Conservation (phyloP, 2,329 filamentous ascomycete species). For the Trichoderma afroharzianum region DNA sequence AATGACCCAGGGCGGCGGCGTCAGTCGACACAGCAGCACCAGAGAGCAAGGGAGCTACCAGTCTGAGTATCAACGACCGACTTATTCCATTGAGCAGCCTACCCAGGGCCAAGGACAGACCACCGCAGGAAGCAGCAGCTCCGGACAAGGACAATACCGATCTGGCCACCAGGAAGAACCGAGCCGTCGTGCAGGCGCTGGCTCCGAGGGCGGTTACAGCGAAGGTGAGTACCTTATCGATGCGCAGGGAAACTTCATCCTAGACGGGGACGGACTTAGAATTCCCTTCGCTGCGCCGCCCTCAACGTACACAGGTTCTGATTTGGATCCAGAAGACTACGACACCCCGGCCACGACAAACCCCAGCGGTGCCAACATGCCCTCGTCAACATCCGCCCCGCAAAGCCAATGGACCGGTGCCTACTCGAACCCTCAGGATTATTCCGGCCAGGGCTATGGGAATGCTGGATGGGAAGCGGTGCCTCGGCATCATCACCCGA, state of each 20-base stretch:
- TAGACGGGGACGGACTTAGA: slow-evolving; percentile 58
- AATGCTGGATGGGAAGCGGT: slow-evolving; percentile 72
- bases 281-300: slow-evolving; percentile 50
- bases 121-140: slow-evolving; percentile 25
- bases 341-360: slow-evolving; percentile 49
- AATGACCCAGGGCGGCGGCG: slow-evolving; percentile 63
- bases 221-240: slow-evolving; percentile 71
- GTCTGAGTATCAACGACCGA: slow-evolving; percentile 30
- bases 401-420: slow-evolving; percentile 40
- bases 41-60: slow-evolving; percentile 35
- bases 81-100: slow-evolving; percentile 36
- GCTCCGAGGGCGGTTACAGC: slow-evolving; percentile 60
- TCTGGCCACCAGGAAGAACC: slow-evolving; percentile 23
- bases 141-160: slow-evolving; percentile 25
- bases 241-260: slow-evolving; percentile 56
- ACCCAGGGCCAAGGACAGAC: slow-evolving; percentile 38
- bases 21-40: slow-evolving; percentile 50
- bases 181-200: slow-evolving; percentile 24
- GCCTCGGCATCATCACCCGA: slow-evolving; percentile 81
- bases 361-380: slow-evolving; percentile 32
- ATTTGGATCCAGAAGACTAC: slow-evolving; percentile 54
- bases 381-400: slow-evolving; percentile 29
- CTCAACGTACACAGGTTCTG: slow-evolving; percentile 46
- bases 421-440: slow-evolving; percentile 52
- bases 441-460: slow-evolving; percentile 63